Percentiles rank a stretch among this genome's conserved stretches.
Evolutionary conservation across 441 rosid genomes (phyloP).

Genomic region (Gossypium davidsonii): DNA sequence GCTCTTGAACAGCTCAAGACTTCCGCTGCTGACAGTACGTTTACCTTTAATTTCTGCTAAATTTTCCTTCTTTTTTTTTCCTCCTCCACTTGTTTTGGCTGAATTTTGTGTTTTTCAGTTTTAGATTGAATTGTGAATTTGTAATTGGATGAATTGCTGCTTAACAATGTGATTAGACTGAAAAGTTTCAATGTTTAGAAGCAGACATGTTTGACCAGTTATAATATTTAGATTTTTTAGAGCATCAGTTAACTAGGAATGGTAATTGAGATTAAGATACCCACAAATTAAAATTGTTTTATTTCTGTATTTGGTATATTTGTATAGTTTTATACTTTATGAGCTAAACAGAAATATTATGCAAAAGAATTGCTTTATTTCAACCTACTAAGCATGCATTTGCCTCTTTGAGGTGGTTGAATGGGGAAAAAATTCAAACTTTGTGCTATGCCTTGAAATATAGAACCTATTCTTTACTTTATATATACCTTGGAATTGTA

Average conservation of each 20-base stretch:
- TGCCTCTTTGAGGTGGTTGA: neutral
- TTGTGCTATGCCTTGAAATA: neutral
- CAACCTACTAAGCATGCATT: neutral
- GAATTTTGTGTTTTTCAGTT: neutral
- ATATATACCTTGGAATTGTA: neutral
- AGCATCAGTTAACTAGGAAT: neutral
- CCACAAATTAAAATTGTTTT: neutral
- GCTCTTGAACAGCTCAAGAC: slow-evolving; percentile 88
- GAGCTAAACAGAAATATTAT: neutral
- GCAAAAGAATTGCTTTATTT: neutral
- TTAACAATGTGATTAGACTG: neutral
- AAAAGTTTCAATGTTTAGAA: neutral
- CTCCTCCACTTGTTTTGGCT: neutral
- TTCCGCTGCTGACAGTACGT: slow-evolving; percentile 72
- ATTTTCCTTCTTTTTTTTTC: neutral
- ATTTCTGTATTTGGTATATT: neutral
- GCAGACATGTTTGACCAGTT: neutral
- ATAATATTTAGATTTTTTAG: neutral
- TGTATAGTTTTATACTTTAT: neutral
- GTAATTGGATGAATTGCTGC: slow-evolving; percentile 8
- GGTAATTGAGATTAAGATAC: neutral
- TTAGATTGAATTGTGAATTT: neutral
- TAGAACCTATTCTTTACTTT: neutral
- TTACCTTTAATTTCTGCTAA: neutral
- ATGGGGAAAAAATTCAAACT: neutral